A percentile compares a stretch with the other conserved stretches of the same genome.
phyloP scores from a whole-genome alignment of 2,329 filamentous ascomycete species.

The Verticillium isaacii region DNA sequence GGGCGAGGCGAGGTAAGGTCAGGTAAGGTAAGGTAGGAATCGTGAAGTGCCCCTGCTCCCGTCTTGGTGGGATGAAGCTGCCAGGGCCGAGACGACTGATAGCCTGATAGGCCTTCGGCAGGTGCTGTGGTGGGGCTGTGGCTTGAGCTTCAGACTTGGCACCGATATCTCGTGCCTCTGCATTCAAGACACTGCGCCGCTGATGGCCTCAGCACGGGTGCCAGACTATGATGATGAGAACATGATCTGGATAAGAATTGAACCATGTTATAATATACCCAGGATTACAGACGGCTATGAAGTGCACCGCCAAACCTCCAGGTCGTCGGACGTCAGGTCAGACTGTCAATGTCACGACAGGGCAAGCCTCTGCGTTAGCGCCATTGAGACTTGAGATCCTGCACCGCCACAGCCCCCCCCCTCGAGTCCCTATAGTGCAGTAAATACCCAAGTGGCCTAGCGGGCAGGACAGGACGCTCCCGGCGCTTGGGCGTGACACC shows the following conservation, averaged over 20 bases:
- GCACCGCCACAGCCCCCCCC: too few relatives aligned
- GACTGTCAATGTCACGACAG: not conserved
- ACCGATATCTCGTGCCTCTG: not conserved
- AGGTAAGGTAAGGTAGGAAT: not conserved
- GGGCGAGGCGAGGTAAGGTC: not conserved
- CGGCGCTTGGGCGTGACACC: not conserved
- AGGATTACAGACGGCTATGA: too few relatives aligned
- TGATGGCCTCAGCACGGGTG: too few relatives aligned
- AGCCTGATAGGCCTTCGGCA: not conserved
- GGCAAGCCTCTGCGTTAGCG: too few relatives aligned
- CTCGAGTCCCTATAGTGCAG: not conserved
- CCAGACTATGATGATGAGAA: not conserved
- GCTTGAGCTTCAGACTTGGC: not conserved
- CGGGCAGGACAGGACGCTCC: not conserved
- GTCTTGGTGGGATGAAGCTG: not conserved
- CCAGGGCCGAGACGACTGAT: not conserved
- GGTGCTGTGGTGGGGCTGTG: not conserved
- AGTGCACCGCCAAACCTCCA: too few relatives aligned
- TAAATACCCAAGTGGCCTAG: not conserved
- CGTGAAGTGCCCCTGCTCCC: not conserved
- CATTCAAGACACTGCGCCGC: not conserved
- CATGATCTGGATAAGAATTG: too few relatives aligned
- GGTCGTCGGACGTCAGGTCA: not conserved
- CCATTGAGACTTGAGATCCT: too few relatives aligned
- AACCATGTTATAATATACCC: too few relatives aligned